Base-by-base conservation (phyloP, 129 eudicot genomes). In the Flaveria bidentis region DNA sequence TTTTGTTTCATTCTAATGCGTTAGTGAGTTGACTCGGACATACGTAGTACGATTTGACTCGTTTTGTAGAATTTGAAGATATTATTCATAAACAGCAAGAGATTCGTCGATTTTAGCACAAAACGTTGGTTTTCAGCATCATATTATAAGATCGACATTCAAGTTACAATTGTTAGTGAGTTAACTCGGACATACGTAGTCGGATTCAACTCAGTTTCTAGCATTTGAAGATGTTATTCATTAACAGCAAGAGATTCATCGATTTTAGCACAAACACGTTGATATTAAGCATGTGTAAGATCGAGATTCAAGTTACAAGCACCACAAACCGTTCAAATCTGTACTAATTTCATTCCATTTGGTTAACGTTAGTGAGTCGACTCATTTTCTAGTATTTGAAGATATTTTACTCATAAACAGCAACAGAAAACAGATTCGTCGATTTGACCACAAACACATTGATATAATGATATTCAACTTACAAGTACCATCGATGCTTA, bases 301-400 rank as follows among this genome's bases (percentile, higher is more conserved):
- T 45, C 50, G 12, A 45, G 50, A 45, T 8, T 45, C 50, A 45
- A 36, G 41, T 36, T 36, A 36, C 41, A 36, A 36, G 41, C 41
- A 36, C 41, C 41, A 36, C 41, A 5, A 36, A 36, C 7, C 41
- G 7, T 36, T 36, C 41, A 36, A 36, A 36, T 36, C 41, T 0
- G 7, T 36, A 30, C 36, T 30, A 30, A 30, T 30, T 30, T 30
- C 36, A 30, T 30, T 30, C 36, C 4, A 30, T 30, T 30, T 30
- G 5, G 41, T 36, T 4, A 36, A 36, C 36, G 13, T 17, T 66
- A 47, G n/a, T 42, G 85, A 75, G 85, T 76, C 72, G 44, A 75
- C 76, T 76, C 73, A 13, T 33, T 64, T 65, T 30, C 42, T 17
- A 0, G 3, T 6, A 55, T 52, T 55, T 28, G 10, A 51, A 28